phyloP scores from a whole-genome alignment of 805 yeast genomes.

The Ogataea degrootiae region DNA sequence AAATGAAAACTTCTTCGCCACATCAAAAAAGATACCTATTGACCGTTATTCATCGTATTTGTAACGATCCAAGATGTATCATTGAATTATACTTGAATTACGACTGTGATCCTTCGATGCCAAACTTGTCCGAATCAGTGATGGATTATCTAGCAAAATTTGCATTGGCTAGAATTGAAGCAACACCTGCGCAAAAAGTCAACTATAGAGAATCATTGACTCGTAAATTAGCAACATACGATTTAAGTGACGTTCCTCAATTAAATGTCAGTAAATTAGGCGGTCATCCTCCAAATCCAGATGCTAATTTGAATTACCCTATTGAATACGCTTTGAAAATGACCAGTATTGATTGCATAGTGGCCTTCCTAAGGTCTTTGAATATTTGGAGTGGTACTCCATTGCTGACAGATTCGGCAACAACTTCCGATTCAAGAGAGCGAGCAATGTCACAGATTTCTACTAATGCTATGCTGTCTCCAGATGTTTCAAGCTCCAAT shows the following conservation, averaged over 20 bases:
- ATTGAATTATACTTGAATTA: conserved; percentile 92
- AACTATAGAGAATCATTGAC: conserved; percentile 47
- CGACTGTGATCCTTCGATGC: conserved; percentile 81
- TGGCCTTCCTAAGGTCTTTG: conserved; percentile 75
- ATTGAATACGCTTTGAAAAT: conserved; percentile 81
- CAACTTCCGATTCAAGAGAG: conserved; percentile 1
- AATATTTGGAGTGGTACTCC: conserved; percentile 80
- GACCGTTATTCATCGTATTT: conserved; percentile 72
- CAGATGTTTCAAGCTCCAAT: conserved; percentile 14
- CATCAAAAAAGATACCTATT: conserved; percentile 90
- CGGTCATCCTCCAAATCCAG: conserved; percentile 51
- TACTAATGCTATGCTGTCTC: conserved; percentile 13
- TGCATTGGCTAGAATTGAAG: conserved; percentile 67
- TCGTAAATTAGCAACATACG: conserved; percentile 67
- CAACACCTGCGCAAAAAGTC: conserved; percentile 62
- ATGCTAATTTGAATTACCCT: conserved; percentile 52
- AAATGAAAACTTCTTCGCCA: conserved; percentile 82
- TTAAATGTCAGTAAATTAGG: conserved; percentile 65
- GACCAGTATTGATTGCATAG: conserved; percentile 73
- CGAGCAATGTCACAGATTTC: conserved; percentile 15
- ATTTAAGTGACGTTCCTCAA: conserved; percentile 68
- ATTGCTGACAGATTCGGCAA: conserved; percentile 3
- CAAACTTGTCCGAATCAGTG: conserved; percentile 80
- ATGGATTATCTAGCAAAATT: conserved; percentile 72
- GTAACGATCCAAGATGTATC: conserved; percentile 83